Base-by-base conservation (phyloP, 2,329 filamentous ascomycete species). In the Coleophoma crateriformis region DNA sequence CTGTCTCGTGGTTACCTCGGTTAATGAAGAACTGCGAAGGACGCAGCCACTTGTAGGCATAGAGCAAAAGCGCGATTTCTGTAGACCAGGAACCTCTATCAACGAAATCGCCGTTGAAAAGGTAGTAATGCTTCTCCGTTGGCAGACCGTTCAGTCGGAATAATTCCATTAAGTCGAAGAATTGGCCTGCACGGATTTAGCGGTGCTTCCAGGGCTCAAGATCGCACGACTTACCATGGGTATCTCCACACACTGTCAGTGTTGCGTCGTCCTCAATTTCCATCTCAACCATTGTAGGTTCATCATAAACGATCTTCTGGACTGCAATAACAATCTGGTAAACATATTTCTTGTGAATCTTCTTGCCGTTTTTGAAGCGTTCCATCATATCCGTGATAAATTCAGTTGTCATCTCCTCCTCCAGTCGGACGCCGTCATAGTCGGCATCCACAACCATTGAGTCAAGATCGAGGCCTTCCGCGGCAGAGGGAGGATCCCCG, bases 61-160 rank as follows among this genome's bases (percentile, higher is more conserved):
- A 99, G 17, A 99, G 77, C 11, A 96, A 76, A 43, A 99, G 77
- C 11, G 90, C 92, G 59, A 99, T 95, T 68, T 99, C 94, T n/a
- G 85, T 90, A 7, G 92, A 97, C 94, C 94, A 99, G 35, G 90
- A 96, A 27, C 94, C 94, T 66, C 94, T 83, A 67, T 99, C 94
- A 48, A 99, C 94, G 65, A 99, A 99, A 71, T 99, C 94, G 57
- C 94, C 94, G 68, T 99, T 99, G 78, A 99, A 99, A 12, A 99
- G 79, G 67, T 97, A 99, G 68, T 85, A 88, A 67, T 97, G 90
- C 65, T 87, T 89, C 54, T 92, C 89, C 14, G 79, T 81, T 0
- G 94, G 94, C 55, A 78, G 81, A 39, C 94, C 94, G 61, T 96
- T 96, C 50, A 94, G 79, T 56, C 88, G 79, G 82, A 99, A 99